These are phyloP conservation scores for Vitis hybrid DNA, from an alignment of 177 flowering plant genomes.

Conservation along the genomic window DNA sequence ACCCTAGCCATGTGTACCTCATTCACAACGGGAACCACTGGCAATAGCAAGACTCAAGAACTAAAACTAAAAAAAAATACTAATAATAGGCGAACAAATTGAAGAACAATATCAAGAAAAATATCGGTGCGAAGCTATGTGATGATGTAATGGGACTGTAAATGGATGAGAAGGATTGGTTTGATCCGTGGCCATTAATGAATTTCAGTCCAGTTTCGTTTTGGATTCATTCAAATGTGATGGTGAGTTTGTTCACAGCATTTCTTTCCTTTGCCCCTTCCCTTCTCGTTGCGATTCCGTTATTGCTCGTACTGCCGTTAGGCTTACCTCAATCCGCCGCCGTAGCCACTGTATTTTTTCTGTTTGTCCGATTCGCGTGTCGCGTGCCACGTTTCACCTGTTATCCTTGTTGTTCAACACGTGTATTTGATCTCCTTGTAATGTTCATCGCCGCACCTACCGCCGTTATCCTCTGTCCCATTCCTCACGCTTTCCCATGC, in stretches of 20 bases:
- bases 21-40: constrained; percentile 66
- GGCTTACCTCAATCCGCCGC: constrained; percentile 12
- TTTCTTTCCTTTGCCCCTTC: not conserved
- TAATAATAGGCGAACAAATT: not conserved
- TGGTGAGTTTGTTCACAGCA: constrained; percentile 17
- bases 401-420: not conserved
- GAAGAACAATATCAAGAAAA: constrained; percentile 1
- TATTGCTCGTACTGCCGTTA: constrained; percentile 8
- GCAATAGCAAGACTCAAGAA: constrained; percentile 38
- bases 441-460: not conserved
- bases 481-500: not conserved
- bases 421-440: not conserved
- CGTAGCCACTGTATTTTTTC: not conserved
- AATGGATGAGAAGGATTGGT: constrained; percentile 23
- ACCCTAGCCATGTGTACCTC: constrained; percentile 37
- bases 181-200: constrained; percentile 33
- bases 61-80: not conserved
- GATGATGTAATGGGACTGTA: constrained; percentile 33
- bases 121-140: not conserved
- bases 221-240: constrained; percentile 9
- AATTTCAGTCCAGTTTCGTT: constrained; percentile 34
- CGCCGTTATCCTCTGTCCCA: not conserved
- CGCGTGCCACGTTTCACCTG: not conserved
- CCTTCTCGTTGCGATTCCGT: not conserved
- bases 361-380: not conserved